Evolutionary conservation across 257 asterid genomes (phyloP), one percentile per base, ranked within the genome.

Genomic region (Lycium ferocissimum): DNA sequence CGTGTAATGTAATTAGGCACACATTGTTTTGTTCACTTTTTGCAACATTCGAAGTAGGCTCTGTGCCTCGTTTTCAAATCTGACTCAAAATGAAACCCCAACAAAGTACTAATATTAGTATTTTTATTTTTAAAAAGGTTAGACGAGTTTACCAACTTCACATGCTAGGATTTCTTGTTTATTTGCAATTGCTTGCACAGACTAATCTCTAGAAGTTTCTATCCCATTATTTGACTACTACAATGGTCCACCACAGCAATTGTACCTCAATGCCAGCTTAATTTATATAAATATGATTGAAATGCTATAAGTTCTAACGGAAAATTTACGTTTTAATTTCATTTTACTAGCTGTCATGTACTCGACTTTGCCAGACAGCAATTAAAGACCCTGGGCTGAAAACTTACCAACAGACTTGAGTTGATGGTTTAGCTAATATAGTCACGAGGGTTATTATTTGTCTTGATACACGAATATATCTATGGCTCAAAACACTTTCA

Each of bases 1-100:
- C 49, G 54, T 66, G 6, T 20, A 65, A 37, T 53, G 33, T 26
- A 26, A 26, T 5, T 38, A 37, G 73, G 71, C 45, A 66, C 45
- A 76, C 82, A 76, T 76, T 76, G 82, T 76, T 76, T 76, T 76
- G 22, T 76, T 14, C 22, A 76, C 22, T 76, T 76, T 76, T 76
- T 51, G 63, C 82, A 22, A 26, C 63, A 33, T 49, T 51, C 82
- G 9, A 76, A 76, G 82, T 76, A 22, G 69, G 69, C 69, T 62
- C 69, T 62, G 14, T 62, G 40, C 43, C 62, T 49, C 45, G 45
- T 49, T 75, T 75, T 75, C 22, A 49, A 73, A n/a, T 45, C 57
- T 59, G 22, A 10, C 13, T 47, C 58, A 53, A 53, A 53, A 17
- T 67, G 78, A 69, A 69, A 69, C 26, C 53, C 51, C 9, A 69